Evolutionary conservation across 2,329 filamentous ascomycete genomes (phyloP), one percentile per base, ranked within the genome.

Genomic region (Aspergillus eucalypticola): DNA sequence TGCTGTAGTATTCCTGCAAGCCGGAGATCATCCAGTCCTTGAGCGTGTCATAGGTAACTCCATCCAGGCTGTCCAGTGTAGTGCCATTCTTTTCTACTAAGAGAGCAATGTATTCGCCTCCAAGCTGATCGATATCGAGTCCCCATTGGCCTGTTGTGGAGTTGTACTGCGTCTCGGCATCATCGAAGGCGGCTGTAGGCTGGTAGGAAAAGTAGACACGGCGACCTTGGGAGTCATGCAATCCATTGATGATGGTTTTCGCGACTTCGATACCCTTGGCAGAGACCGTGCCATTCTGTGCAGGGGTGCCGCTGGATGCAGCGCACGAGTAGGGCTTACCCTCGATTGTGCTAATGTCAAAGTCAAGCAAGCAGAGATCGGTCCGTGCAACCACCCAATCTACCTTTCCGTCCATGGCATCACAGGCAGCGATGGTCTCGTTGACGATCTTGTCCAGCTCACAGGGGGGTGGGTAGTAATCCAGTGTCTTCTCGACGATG

Each of bases 41-140:
- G 5, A 86, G 76, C 0, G 81, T 85, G 67, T 86, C 83, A 69
- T 85, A 86, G 17, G 83, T 85, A 27, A 86, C 78, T 56, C 74
- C 71, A 62, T 80, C 69, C 3, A 84, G 74, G 38, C 71, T 69
- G 8, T 73, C 67, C 17, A 83, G 73, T 64, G 79, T 82, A 58
- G 67, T 64, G 35, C 71, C 56, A 39, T 73, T 56, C 2, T 71
- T 61, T 6, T 72, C 64, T 54, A 73, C 53, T 4, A 74, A 59
- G 56, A 70, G 72, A 48, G 67, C 62, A 11, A 75, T 63, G 61
- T 72, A 81, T 60, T 80, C 78, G 42, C 73, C 76, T 5, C 78
- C 79, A 0, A 71, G 71, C 23, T 71, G 68, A 7, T 68, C 61
- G 54, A 75, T 73, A 52, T 54, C 64, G 15, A 72, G 61, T 29